phyloP scores from a whole-genome alignment of 345 rosid species.

The Camelina hispida region DNA sequence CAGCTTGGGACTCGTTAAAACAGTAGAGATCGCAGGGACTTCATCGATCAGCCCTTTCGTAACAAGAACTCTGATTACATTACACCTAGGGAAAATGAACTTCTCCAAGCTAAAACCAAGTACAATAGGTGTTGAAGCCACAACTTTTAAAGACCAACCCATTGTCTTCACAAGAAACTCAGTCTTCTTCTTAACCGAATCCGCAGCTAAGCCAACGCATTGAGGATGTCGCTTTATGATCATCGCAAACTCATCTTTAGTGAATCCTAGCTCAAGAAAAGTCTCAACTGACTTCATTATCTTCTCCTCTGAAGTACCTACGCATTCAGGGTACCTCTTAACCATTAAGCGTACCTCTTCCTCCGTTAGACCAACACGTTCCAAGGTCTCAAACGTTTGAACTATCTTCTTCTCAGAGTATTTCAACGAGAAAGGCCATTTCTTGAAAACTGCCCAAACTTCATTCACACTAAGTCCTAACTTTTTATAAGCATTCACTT shows the following conservation, averaged over 20 bases:
- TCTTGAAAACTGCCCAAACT: conserved; percentile 39
- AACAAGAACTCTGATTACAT: conserved; percentile 38
- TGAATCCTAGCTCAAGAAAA: conserved; percentile 40
- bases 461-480: conserved; percentile 47
- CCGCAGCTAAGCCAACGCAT: conserved; percentile 38
- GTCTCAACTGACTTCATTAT: conserved; percentile 34
- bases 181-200: conserved; percentile 26
- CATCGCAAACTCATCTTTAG: conserved; percentile 41
- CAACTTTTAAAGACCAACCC: conserved; percentile 42
- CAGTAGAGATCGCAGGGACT: conserved; percentile 31
- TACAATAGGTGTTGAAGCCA: conserved; percentile 31
- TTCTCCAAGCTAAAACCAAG: conserved; percentile 46
- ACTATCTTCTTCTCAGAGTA: conserved; percentile 44
- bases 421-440: conserved; percentile 34
- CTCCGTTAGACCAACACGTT: conserved; percentile 13
- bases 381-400: conserved; percentile 29
- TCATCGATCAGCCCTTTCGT: conserved; percentile 36
- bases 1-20: conserved; percentile 27
- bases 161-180: conserved; percentile 52
- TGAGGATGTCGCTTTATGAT: conserved; percentile 36
- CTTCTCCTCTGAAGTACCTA: conserved; percentile 46
- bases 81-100: conserved; percentile 46
- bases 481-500: conserved; percentile 24
- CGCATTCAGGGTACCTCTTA: conserved; percentile 33
- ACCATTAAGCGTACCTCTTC: neutral